Conservation (phyloP, 768 basidiomycete genomes). For the Naganishia vishniacii region DNA sequence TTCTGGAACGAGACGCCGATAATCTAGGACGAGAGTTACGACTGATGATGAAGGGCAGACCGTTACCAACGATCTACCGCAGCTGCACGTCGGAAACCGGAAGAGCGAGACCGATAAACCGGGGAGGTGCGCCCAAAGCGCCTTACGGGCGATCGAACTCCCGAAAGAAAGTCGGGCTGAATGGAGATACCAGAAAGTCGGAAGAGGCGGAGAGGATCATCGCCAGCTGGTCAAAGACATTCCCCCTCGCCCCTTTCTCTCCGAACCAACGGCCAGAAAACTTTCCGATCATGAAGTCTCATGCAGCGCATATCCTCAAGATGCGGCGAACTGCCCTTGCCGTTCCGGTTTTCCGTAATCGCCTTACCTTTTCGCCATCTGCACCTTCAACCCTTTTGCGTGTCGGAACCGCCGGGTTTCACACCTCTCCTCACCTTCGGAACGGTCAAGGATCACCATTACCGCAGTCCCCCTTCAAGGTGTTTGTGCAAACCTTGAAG, state of each 20-base stretch:
- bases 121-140: not conserved
- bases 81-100: no score
- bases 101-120: no score
- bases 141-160: slow-evolving; percentile 1
- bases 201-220: not conserved
- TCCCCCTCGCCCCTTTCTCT: no score
- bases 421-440: slow-evolving; percentile 13
- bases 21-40: no score
- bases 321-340: slow-evolving; percentile 9
- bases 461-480: slow-evolving; percentile 78
- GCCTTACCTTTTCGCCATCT: not conserved
- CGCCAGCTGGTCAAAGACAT: no score
- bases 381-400: slow-evolving; percentile 1
- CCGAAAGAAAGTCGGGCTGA: slow-evolving; percentile 17
- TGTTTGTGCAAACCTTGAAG: slow-evolving; percentile 86
- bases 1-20: no score
- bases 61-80: no score
- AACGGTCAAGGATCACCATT: slow-evolving; percentile 27
- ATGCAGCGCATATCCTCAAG: slow-evolving; percentile 10
- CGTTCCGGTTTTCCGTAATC: not conserved
- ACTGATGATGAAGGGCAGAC: not conserved
- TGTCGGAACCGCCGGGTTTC: slow-evolving; percentile 13
- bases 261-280: no score
- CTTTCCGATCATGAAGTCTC: slow-evolving; percentile 8
- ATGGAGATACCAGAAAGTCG: slow-evolving; percentile 15